Conservation (phyloP, 768 basidiomycete genomes). For the Astraeus odoratus region DNA sequence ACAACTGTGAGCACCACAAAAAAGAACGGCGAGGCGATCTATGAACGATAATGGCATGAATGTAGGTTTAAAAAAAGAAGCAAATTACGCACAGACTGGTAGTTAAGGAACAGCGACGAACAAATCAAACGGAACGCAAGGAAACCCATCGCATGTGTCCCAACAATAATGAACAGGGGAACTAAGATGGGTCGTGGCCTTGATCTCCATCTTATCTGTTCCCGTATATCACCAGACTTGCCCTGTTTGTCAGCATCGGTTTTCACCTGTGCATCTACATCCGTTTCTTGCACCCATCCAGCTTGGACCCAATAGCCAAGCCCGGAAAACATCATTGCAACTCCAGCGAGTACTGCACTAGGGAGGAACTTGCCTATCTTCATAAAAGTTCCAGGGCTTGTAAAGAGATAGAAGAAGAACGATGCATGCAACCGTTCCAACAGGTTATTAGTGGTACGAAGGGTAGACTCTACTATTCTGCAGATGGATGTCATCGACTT, state of each 20-base stretch:
- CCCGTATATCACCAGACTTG: slow-evolving; percentile 8
- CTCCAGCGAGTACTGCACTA: slow-evolving; percentile 75
- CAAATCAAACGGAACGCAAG: slow-evolving; percentile 44
- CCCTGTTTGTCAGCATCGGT: slow-evolving; percentile 8
- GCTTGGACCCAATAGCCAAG: slow-evolving; percentile 65
- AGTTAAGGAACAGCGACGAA: slow-evolving; percentile 36
- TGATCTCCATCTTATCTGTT: slow-evolving; percentile 33
- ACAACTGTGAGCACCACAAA: slow-evolving; percentile 26
- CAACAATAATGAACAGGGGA: slow-evolving; percentile 45
- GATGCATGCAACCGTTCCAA: slow-evolving; percentile 95
- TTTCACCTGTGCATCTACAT: slow-evolving; percentile 1
- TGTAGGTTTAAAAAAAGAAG: not conserved
- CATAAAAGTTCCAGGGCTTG: slow-evolving; percentile 56
- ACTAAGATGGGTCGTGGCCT: slow-evolving; percentile 49
- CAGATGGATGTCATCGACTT: not conserved
- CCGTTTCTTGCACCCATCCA: slow-evolving; percentile 40
- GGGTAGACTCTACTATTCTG: slow-evolving; percentile 80
- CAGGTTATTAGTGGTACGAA: slow-evolving; percentile 89
- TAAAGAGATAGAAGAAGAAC: slow-evolving; percentile 86
- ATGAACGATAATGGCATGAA: slow-evolving; percentile 1
- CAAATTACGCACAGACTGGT: slow-evolving; percentile 32
- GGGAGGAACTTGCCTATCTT: slow-evolving; percentile 91
- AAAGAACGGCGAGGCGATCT: slow-evolving; percentile 21
- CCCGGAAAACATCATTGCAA: slow-evolving; percentile 82
- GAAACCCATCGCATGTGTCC: slow-evolving; percentile 50